Evolutionary conservation across 2,329 filamentous ascomycete species (phyloP), one percentile per base, ranked within the genome.

Genomic region (Ophiosphaerella korrae): DNA sequence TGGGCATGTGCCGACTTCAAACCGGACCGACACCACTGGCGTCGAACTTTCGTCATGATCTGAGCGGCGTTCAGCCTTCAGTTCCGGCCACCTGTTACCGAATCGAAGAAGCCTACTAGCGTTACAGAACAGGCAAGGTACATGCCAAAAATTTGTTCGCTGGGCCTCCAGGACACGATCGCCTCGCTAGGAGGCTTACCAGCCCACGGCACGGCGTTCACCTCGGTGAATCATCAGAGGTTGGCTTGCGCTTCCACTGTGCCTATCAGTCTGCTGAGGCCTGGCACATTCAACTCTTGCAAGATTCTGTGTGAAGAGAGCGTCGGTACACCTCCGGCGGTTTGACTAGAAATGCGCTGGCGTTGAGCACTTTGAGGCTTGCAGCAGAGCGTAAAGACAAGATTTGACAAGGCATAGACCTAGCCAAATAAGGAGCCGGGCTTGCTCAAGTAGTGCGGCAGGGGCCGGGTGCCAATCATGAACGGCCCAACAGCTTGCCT

Each of bases 31-130:
- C 42, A 50, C 52, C 47, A 59, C 50, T 52, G 48, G 49, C 33
- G 26, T 29, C 26, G 34, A 51, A 33, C 43, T 47, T 52, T 67
- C 69, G 69, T 71, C 67, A 71, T 72, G 64, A 68, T 70, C 52
- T 58, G 58, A 65, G 38, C 45, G 48, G 55, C 50, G 40, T 52
- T 57, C 53, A 51, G 48, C 46, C 53, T 53, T 55, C 55, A 50
- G 44, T 57, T 64, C 69, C 68, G 62, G 60, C 56, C 53, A 57
- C 63, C 57, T 60, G 60, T 63, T 58, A 62, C 56, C 55, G 57
- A 55, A 52, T 50, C 48, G 58, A 52, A 56, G 48, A 62, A 53
- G 62, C 60, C 40, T 50, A 52, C 52, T 59, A 52, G 58, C 50
- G 55, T 43, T 47, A 55, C 55, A n/a, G 50, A 57, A 51, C 29